A percentile compares a stretch with the other conserved stretches of the same genome.
phyloP scores from a whole-genome alignment of 2,329 filamentous ascomycete species.

The Apiospora kogelbergensis region DNA sequence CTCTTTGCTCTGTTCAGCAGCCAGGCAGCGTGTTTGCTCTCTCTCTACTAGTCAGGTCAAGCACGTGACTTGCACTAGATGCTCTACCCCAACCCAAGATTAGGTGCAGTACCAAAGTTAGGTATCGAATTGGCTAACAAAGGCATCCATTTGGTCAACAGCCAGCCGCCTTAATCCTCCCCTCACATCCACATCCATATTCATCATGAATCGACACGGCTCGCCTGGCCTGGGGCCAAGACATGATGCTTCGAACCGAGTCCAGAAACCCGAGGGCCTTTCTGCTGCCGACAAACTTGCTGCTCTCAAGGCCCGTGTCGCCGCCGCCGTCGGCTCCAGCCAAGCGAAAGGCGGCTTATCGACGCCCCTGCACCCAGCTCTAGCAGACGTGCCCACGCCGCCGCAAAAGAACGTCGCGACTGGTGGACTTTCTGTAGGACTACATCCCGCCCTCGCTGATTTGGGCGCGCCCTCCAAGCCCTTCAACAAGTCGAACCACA shows the following conservation, averaged over 20 bases:
- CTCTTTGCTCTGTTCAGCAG: no score
- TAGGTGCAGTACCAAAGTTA: neutral
- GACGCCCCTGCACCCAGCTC: conserved; percentile 67
- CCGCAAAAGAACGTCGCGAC: conserved; percentile 21
- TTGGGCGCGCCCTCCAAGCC: conserved; percentile 18
- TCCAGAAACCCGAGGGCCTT: conserved; percentile 49
- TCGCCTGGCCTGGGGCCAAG: conserved; percentile 55
- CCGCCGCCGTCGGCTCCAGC: conserved; percentile 59
- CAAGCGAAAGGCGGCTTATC: conserved; percentile 55
- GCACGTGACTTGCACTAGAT: neutral
- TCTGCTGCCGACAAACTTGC: conserved; percentile 67
- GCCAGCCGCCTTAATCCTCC: neutral
- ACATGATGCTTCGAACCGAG: conserved; percentile 52
- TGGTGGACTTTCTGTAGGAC: conserved; percentile 63
- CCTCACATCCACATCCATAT: neutral
- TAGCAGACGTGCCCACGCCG: conserved; percentile 34
- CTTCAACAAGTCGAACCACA: conserved; percentile 33
- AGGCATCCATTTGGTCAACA: neutral
- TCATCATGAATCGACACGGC: conserved; percentile 52
- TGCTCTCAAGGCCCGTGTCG: conserved; percentile 76
- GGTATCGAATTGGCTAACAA: neutral
- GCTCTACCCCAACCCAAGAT: neutral
- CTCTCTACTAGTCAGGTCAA: no score
- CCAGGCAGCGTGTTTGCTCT: no score
- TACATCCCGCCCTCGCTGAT: conserved; percentile 63